These are phyloP conservation scores for Kalmanozyma brasiliensis DNA, from an alignment of 1,284 basidiomycete genomes.

Conservation along the genomic window DNA sequence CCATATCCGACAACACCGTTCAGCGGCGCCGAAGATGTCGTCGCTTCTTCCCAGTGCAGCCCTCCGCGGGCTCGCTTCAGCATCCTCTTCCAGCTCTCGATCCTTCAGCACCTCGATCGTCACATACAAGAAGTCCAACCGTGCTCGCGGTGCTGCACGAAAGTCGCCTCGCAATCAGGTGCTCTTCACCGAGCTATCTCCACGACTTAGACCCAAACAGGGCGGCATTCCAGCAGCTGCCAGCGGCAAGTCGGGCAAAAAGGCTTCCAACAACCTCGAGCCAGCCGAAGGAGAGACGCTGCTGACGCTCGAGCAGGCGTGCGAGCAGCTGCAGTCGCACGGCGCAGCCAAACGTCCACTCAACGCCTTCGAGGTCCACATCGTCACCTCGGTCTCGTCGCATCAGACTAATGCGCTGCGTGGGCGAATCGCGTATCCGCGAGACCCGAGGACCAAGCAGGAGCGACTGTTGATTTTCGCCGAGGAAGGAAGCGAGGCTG, in stretches of 20 bases:
- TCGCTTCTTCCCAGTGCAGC: slow-evolving; percentile 13
- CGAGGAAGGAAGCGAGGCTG: slow-evolving; percentile 59
- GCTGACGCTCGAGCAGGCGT: slow-evolving; percentile 45
- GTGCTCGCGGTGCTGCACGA: slow-evolving; percentile 48
- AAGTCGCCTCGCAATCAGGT: slow-evolving; percentile 48
- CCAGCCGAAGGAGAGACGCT: slow-evolving; percentile 42
- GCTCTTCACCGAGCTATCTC: slow-evolving; percentile 28
- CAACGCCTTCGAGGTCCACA: slow-evolving; percentile 65
- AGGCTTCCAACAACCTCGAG: slow-evolving; percentile 34
- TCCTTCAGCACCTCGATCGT: slow-evolving; percentile 37
- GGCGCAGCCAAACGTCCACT: slow-evolving; percentile 43
- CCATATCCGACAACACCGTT: too few species aligned
- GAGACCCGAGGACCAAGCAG: slow-evolving; percentile 59
- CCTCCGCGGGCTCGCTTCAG: slow-evolving; percentile 15
- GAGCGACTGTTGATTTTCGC: slow-evolving; percentile 65
- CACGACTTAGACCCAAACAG: slow-evolving; percentile 24
- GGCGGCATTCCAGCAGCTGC: slow-evolving; percentile 13
- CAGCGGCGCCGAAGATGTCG: slow-evolving; percentile 27
- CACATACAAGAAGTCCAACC: slow-evolving; percentile 47
- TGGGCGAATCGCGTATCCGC: slow-evolving; percentile 60
- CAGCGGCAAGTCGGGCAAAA: slow-evolving; percentile 23
- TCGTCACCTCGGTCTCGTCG: slow-evolving; percentile 62
- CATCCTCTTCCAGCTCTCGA: slow-evolving; percentile 27
- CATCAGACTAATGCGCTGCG: slow-evolving; percentile 66
- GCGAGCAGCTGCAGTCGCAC: slow-evolving; percentile 36